Conservation (phyloP, 2,329 filamentous ascomycete species). For the Chrysoporthe deuterocubensis region DNA sequence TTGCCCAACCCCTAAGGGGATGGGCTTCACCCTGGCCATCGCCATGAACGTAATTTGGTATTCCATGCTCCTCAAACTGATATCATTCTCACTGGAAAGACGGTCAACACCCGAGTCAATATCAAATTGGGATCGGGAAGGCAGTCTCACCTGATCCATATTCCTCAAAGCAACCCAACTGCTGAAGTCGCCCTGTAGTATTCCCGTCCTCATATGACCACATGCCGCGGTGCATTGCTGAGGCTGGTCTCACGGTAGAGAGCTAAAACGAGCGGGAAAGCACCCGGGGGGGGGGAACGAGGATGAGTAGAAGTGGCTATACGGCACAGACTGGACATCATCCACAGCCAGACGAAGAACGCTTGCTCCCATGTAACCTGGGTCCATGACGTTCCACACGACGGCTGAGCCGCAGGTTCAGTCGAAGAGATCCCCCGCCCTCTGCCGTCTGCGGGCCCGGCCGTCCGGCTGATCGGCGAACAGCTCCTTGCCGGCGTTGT, state of each 20-base stretch:
- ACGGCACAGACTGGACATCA: background rate
- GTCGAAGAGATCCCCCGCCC: constrained; percentile 74
- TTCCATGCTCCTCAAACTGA: background rate
- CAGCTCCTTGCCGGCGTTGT: constrained; percentile 70
- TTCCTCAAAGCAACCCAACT: background rate
- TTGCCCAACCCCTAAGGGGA: background rate
- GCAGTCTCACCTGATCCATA: constrained; percentile 5
- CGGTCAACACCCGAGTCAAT: background rate
- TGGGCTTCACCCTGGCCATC: background rate
- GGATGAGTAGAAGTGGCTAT: background rate
- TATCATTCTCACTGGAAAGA: background rate
- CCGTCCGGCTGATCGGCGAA: constrained; percentile 62
- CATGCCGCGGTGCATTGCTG: background rate
- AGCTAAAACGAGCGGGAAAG: background rate
- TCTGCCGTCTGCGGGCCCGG: constrained; percentile 57
- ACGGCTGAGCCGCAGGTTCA: constrained; percentile 42
- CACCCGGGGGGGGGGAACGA: background rate
- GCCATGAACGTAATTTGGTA: background rate
- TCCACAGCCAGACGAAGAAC: background rate
- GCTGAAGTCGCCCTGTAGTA: background rate
- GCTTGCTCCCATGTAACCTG: background rate
- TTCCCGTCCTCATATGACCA: background rate
- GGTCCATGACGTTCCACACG: background rate
- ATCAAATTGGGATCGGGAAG: background rate
- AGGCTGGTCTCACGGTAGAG: background rate